Conservation (phyloP, 192 early-diverging fungal genomes). For the Podila verticillata region DNA sequence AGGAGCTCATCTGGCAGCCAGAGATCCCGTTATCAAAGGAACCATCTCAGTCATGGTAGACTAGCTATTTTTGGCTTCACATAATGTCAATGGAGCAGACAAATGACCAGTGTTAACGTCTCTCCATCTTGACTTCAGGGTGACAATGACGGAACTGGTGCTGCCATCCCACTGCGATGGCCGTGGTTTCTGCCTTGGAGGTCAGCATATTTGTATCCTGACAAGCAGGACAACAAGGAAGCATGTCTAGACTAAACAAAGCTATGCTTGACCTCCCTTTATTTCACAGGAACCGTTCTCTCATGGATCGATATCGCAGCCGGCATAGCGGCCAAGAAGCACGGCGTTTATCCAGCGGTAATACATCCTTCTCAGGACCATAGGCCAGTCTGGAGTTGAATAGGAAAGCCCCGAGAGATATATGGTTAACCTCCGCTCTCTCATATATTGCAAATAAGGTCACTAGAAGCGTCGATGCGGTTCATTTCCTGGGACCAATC, state of each 20-base stretch:
- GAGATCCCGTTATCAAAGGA: conserved; percentile 45
- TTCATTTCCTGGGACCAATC: conserved; percentile 74
- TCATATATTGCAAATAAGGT: conserved; percentile 55
- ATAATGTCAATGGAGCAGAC: not conserved
- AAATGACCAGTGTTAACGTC: not conserved
- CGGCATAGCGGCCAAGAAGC: conserved; percentile 70
- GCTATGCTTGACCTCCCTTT: not conserved
- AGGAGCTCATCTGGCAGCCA: conserved; percentile 27
- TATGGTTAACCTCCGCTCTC: not conserved
- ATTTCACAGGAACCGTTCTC: conserved; percentile 54
- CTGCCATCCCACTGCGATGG: conserved; percentile 60
- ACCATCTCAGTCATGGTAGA: conserved; percentile 45
- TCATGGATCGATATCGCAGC: conserved; percentile 76
- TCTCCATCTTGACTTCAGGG: conserved; percentile 22
- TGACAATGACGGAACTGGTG: conserved; percentile 69
- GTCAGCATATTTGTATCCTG: conserved; percentile 9
- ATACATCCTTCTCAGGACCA: too few relatives aligned
- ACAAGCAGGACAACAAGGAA: not conserved
- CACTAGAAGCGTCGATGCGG: conserved; percentile 72
- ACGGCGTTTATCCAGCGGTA: conserved; percentile 64
- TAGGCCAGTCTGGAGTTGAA: too few relatives aligned
- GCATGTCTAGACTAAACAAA: not conserved
- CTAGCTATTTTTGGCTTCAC: not conserved
- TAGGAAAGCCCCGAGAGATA: too few relatives aligned
- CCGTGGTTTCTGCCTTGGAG: conserved; percentile 61